Evolutionary conservation across 805 yeast species (phyloP), one percentile per base, ranked within the genome.

Genomic region (Myxozyma geophila): DNA sequence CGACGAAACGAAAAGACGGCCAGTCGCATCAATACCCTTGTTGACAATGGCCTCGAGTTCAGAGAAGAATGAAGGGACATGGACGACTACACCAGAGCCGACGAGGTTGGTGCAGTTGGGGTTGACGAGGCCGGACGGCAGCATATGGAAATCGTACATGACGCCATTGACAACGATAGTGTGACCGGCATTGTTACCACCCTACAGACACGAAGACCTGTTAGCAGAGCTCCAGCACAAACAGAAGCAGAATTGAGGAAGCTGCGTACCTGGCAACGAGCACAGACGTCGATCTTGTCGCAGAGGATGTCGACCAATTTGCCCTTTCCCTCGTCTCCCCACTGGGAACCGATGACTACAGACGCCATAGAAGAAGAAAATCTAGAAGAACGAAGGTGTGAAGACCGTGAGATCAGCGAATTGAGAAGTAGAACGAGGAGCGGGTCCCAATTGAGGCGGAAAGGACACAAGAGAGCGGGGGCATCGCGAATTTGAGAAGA

Each of bases 271-370:
- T 77, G 81, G 79, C 98, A 93, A 77, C 99, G 85, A 36, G 98
- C 98, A 77, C 98, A 96, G 48, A 95, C 93, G 71, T 95, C 98
- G 72, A 95, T 88, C 70, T 90, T 87, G 73, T 93, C 98, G 79
- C 98, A 96, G 58, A 95, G 83, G 61, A 95, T 81, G 76, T 95
- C 99, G 55, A 95, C 99, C 63, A 95, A 84, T 79, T 95, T 95
- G 63, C 99, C 99, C 77, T 95, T 95, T 76, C 99, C 99, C 85
- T 95, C 99, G 76, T 95, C 99, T 69, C 99, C 99, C 99, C 99
- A 95, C 80, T 95, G 99, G 79, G 98, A 82, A 64, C 99, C 99
- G 73, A 95, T 83, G 60, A 95, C 99, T 69, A 95, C 98, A 80
- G 88, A 89, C 12, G 69, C 62, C 69, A 66, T 66, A 12, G 19